A percentile compares a stretch with the other conserved stretches of the same genome.
Conservation (phyloP, 176 grass and related monocot genomes). For the Aegilops umbellulata region DNA sequence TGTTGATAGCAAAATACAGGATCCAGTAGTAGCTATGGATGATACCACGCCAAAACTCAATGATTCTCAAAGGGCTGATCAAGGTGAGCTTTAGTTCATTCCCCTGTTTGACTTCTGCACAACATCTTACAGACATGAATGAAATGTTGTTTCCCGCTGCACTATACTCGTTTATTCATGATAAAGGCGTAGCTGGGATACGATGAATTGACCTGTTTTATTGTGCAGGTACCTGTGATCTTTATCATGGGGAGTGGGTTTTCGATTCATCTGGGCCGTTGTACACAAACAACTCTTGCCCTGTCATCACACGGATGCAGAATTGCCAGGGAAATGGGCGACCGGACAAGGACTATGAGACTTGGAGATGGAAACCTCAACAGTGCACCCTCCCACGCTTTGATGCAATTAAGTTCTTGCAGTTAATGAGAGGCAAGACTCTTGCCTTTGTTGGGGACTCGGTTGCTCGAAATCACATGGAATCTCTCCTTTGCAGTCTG, state of each 20-base stretch:
- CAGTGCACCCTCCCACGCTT: constrained; percentile 70
- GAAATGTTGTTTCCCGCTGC: background rate
- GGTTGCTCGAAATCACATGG: constrained; percentile 95
- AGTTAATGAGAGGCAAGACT: constrained; percentile 92
- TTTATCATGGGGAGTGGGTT: constrained; percentile 79
- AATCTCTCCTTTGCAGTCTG: constrained; percentile 87
- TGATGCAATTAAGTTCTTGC: constrained; percentile 76
- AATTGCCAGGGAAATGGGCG: constrained; percentile 95
- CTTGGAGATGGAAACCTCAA: constrained; percentile 89
- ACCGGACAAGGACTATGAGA: constrained; percentile 81
- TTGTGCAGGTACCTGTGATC: constrained; percentile 63
- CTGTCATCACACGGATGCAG: constrained; percentile 85
- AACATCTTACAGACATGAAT: background rate
- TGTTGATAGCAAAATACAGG: background rate
- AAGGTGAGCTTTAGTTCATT: constrained; percentile 29
- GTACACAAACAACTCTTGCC: constrained; percentile 93
- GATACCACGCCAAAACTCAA: background rate
- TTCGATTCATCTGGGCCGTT: constrained; percentile 58
- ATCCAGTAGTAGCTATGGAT: background rate
- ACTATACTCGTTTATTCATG: background rate
- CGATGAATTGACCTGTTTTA: background rate
- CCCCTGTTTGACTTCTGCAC: background rate
- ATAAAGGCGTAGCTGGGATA: background rate
- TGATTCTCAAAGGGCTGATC: constrained; percentile 2
- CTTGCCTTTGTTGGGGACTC: constrained; percentile 90